Conservation (phyloP, 192 early-diverging fungal species). For the Phycomyces nitens region DNA sequence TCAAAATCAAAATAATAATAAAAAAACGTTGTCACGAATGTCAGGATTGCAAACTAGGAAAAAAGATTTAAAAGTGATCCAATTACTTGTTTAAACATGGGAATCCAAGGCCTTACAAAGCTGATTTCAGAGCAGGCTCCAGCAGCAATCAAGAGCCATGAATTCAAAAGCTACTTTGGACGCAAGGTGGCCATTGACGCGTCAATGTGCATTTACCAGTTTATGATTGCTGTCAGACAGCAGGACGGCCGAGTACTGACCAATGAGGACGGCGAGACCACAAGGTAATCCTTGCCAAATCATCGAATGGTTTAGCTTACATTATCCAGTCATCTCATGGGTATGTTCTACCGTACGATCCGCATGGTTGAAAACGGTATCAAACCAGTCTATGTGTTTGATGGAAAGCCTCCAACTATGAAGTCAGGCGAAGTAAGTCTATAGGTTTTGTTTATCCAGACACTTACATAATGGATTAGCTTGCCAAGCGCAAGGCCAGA, state of each 20-base stretch:
- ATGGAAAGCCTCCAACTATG: conserved; percentile 92
- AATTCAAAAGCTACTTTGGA: conserved; percentile 86
- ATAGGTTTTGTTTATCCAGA: too few species aligned
- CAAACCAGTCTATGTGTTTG: conserved; percentile 97
- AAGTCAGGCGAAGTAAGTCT: conserved; percentile 81
- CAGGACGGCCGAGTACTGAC: conserved; percentile 86
- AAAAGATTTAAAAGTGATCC: too few species aligned
- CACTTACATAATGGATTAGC: too few species aligned
- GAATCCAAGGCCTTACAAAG: conserved; percentile 85
- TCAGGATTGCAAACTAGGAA: too few species aligned
- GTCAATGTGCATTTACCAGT: conserved; percentile 97
- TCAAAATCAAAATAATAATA: too few species aligned
- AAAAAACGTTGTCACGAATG: too few species aligned
- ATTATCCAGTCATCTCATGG: conserved; percentile 97
- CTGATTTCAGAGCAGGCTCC: conserved; percentile 91
- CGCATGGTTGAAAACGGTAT: conserved; percentile 96
- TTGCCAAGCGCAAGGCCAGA: conserved; percentile 69
- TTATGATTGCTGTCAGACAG: conserved; percentile 92
- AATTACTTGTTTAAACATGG: conserved; percentile 43
- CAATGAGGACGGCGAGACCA: conserved; percentile 88
- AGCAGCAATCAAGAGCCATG: conserved; percentile 74
- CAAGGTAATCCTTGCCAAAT: conserved; percentile 59
- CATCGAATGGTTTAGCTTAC: too few species aligned
- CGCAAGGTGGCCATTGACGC: conserved; percentile 97
- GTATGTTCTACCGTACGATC: conserved; percentile 94